A percentile compares a stretch with the other conserved stretches of the same genome.
phyloP scores from a whole-genome alignment of 2,329 filamentous ascomycete genomes.

The Aspergillus bombycis region DNA sequence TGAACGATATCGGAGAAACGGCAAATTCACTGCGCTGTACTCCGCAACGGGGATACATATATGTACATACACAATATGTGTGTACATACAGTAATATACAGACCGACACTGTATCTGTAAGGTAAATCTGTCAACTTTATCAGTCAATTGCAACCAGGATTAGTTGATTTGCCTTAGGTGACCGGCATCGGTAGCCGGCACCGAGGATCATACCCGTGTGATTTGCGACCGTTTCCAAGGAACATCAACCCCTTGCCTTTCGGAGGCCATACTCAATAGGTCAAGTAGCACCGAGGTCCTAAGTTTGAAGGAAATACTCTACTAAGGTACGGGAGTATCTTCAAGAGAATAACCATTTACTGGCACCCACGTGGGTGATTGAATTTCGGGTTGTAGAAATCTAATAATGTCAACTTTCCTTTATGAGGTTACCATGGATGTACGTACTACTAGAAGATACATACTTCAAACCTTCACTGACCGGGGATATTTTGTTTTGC shows the following conservation, averaged over 20 bases:
- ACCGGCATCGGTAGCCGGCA: background rate
- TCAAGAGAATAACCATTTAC: background rate
- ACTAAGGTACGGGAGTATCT: background rate
- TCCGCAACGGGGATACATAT: background rate
- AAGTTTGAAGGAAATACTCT: background rate
- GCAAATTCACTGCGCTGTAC: background rate
- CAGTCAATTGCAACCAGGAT: background rate
- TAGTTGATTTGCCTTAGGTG: background rate
- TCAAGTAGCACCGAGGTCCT: background rate
- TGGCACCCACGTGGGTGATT: conserved; percentile 2
- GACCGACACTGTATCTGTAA: background rate
- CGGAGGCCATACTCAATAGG: background rate
- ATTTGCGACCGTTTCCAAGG: background rate
- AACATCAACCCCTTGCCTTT: background rate
- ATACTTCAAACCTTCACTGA: background rate
- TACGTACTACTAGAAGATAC: background rate
- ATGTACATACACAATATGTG: background rate
- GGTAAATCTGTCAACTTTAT: background rate
- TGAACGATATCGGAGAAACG: background rate
- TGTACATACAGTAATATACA: background rate
- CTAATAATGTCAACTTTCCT: background rate
- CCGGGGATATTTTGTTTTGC: background rate
- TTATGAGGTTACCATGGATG: too few species aligned
- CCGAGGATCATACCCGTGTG: background rate
- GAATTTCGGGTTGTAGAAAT: background rate